Conservation (phyloP, 352 stramenopile genomes). For the Phytophthora europaea region DNA sequence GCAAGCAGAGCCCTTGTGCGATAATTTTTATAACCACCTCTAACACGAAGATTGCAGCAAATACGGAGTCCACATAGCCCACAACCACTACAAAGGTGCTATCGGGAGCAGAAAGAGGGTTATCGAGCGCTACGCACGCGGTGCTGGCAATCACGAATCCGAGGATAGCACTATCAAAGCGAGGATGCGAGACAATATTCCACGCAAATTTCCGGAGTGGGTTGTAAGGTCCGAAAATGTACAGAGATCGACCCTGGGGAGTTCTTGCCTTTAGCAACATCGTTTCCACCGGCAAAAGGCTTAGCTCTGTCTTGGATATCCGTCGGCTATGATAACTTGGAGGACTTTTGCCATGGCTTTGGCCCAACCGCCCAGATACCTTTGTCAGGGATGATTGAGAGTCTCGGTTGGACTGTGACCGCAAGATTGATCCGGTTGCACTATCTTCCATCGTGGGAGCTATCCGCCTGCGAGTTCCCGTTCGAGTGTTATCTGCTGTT, state of each 20-base stretch:
- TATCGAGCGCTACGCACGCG: constrained; percentile 78
- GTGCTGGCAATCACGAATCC: constrained; percentile 76
- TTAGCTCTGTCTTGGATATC: constrained; percentile 11
- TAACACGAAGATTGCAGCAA: constrained; percentile 75
- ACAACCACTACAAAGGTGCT: constrained; percentile 38
- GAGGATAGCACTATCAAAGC: constrained; percentile 80
- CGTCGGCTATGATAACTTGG: constrained; percentile 10
- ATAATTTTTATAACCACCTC: constrained; percentile 88
- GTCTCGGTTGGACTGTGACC: constrained; percentile 5
- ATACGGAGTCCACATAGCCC: constrained; percentile 54
- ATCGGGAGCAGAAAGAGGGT: constrained; percentile 66
- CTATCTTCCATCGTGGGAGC: not conserved
- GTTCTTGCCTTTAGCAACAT: constrained; percentile 14
- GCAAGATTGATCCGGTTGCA: not conserved
- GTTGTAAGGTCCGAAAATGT: constrained; percentile 45
- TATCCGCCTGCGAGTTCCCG: constrained; percentile 11
- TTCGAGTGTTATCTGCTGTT: constrained; percentile 3
- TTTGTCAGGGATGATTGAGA: constrained; percentile 19
- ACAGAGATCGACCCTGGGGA: constrained; percentile 42
- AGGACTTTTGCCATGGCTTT: not conserved
- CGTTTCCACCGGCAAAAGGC: not conserved
- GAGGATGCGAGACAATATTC: constrained; percentile 52
- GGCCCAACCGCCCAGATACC: not conserved
- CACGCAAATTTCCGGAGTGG: constrained; percentile 46
- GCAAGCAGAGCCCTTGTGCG: constrained; percentile 68